A percentile compares a stretch with the other conserved stretches of the same genome.
These are phyloP conservation scores for Solanum chilense DNA, from an alignment of 257 asterid genomes.

Conservation along the genomic window DNA sequence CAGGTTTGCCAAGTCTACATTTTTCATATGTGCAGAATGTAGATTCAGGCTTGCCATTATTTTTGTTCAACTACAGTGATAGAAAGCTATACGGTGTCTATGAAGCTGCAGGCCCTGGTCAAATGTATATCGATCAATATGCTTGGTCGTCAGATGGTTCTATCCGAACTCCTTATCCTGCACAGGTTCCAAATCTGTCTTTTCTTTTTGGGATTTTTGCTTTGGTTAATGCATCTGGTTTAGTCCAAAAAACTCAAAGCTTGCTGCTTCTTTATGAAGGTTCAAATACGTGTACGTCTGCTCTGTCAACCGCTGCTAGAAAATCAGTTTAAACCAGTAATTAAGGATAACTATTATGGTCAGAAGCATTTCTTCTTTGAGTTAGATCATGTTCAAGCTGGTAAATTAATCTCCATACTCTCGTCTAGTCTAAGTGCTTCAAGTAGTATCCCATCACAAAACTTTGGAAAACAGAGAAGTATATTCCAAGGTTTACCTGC, in stretches of 20 bases:
- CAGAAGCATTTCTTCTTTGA: conserved; percentile 65
- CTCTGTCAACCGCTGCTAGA: conserved; percentile 51
- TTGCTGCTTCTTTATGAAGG: conserved; percentile 34
- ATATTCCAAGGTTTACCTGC: conserved; percentile 5
- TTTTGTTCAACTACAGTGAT: conserved; percentile 63
- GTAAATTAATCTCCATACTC: conserved; percentile 45
- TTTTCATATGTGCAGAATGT: conserved; percentile 58
- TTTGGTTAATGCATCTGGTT: neutral
- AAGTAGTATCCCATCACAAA: conserved; percentile 14
- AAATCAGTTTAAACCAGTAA: conserved; percentile 53
- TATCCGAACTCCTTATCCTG: conserved; percentile 56
- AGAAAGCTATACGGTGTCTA: conserved; percentile 61
- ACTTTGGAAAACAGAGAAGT: conserved; percentile 8
- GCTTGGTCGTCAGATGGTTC: conserved; percentile 86
- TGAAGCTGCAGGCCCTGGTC: conserved; percentile 81
- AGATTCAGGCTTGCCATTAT: conserved; percentile 69
- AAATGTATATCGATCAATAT: conserved; percentile 61
- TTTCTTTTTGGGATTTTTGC: neutral
- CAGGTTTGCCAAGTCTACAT: conserved; percentile 71
- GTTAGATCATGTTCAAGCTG: conserved; percentile 75
- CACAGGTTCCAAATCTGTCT: conserved; percentile 50
- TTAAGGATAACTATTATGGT: conserved; percentile 56
- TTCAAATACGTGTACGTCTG: conserved; percentile 48
- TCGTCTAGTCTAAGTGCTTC: conserved; percentile 36
- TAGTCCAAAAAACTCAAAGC: neutral